phyloP scores from a whole-genome alignment of 192 early-diverging fungal species.

The Backusella psychrophila region DNA sequence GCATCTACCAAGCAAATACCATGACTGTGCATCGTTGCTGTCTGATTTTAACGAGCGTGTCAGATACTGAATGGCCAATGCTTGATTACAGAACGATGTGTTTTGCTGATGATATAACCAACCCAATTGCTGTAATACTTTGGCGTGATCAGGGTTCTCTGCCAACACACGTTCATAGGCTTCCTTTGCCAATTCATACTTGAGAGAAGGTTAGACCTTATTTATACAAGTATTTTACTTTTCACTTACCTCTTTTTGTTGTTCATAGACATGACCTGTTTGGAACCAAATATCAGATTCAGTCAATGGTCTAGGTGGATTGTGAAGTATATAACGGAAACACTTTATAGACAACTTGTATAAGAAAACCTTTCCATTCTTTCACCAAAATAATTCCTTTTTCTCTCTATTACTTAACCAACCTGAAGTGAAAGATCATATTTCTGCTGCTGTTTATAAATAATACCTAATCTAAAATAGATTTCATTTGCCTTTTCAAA shows the following conservation, averaged over 20 bases:
- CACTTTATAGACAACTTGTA: conserved; percentile 44
- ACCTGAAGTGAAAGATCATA: conserved; percentile 70
- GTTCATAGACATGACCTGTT: conserved; percentile 95
- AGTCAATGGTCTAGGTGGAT: conserved; percentile 89
- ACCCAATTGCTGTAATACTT: conserved; percentile 94
- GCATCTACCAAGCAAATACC: conserved; percentile 93
- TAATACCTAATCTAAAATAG: conserved; percentile 96
- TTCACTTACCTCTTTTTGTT: conserved; percentile 76
- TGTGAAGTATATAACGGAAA: conserved; percentile 85
- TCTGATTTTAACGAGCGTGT: conserved; percentile 83
- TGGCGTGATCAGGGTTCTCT: conserved; percentile 90
- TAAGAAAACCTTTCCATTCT: not conserved
- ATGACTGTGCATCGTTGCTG: conserved; percentile 87
- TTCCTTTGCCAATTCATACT: conserved; percentile 71
- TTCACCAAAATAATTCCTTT: too few relatives aligned
- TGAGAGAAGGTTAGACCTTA: not conserved
- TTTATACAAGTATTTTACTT: too few relatives aligned
- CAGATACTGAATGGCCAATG: conserved; percentile 79
- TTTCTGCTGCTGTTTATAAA: conserved; percentile 92
- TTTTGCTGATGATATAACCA: conserved; percentile 94
- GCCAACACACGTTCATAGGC: conserved; percentile 90
- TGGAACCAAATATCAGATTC: conserved; percentile 98
- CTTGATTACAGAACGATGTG: conserved; percentile 81
- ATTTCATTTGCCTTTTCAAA: conserved; percentile 99
- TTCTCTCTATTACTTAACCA: not conserved